Evolutionary conservation across 495 filamentous ascomycete species (phyloP), one percentile per base, ranked within the genome.

Genomic region (Penicillium macrosclerotiorum): DNA sequence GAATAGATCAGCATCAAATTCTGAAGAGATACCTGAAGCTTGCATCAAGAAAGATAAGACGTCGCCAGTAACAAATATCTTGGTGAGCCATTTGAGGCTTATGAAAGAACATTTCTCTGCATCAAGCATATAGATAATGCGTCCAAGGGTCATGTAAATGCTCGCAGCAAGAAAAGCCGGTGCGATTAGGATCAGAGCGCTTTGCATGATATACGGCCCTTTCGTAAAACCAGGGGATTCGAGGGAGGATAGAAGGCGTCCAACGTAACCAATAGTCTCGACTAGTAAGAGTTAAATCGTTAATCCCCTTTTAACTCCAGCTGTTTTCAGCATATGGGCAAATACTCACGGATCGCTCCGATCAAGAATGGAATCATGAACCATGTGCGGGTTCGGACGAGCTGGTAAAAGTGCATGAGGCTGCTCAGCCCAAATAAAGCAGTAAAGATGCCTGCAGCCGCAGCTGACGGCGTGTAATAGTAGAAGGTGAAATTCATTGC

Each of bases 311-410:
- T n/a, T n/a, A n/a, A n/a, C 1, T 37, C 4, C 5, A 5, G 12
- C 5, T 24, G 13, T 13, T 5, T 8, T 5, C 16, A 22, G 1
- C 9, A 9, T 29, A 1, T 16, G 13, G 42, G 1, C n/a, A 26
- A 1, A 16, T 16, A 65, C 78, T 49, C 63, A 83, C 78, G 64
- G 20, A 72, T 47, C 13, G 72, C 76, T 19, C 81, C 78, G 14
- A 83, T 60, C 25, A 71, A 45, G 52, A 84, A 80, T 3, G 74
- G 68, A 14, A 81, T 69, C 63, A 79, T 72, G 62, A 80, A 82
- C 75, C 73, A 77, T 13, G 71, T 65, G 19, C 70, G 50, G 5
- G 66, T 71, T 6, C 61, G 64, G 12, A 70, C 36, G 7, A 76
- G 54, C n/a, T 75, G 69, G 26, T 63, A 80, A 23, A 58, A 36